Evolutionary conservation across 2,329 filamentous ascomycete species (phyloP).

Genomic region (Alternaria arborescens): DNA sequence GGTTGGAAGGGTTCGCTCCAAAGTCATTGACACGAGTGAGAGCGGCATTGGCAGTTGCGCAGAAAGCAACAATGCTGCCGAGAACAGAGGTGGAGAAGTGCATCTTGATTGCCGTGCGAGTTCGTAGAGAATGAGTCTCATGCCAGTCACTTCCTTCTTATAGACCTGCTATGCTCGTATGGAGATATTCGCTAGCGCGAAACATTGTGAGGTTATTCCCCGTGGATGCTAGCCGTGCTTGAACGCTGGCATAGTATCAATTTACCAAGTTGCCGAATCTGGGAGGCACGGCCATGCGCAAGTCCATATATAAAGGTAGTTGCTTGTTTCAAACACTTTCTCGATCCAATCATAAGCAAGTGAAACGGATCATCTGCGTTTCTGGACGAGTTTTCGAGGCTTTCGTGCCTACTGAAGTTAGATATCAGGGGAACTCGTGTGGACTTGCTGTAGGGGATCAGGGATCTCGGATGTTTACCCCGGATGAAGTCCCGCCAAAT

Average conservation of each 20-base stretch:
- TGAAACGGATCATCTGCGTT: background rate
- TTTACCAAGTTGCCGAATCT: background rate
- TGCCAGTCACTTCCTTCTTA: background rate
- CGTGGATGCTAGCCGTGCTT: slow-evolving; percentile 3
- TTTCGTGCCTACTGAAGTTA: background rate
- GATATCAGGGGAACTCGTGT: background rate
- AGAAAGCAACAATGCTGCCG: slow-evolving; percentile 10
- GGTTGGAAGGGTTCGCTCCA: slow-evolving; percentile 55
- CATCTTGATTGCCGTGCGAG: slow-evolving; percentile 16
- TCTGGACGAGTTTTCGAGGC: background rate
- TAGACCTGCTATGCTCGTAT: background rate
- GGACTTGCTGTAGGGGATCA: background rate
- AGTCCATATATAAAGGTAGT: background rate
- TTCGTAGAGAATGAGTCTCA: background rate
- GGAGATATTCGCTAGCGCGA: background rate
- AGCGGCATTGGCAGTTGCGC: slow-evolving; percentile 22
- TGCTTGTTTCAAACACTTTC: background rate
- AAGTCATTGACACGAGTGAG: slow-evolving; percentile 52
- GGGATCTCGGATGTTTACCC: slow-evolving; percentile 2
- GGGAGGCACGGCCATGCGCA: background rate
- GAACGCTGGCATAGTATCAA: background rate
- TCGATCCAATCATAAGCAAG: background rate
- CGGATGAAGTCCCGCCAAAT: slow-evolving; percentile 1
- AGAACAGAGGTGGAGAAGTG: slow-evolving; percentile 9
- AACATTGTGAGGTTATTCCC: background rate